Base-by-base conservation (phyloP, 495 filamentous ascomycete genomes). In the Talaromyces adpressus region DNA sequence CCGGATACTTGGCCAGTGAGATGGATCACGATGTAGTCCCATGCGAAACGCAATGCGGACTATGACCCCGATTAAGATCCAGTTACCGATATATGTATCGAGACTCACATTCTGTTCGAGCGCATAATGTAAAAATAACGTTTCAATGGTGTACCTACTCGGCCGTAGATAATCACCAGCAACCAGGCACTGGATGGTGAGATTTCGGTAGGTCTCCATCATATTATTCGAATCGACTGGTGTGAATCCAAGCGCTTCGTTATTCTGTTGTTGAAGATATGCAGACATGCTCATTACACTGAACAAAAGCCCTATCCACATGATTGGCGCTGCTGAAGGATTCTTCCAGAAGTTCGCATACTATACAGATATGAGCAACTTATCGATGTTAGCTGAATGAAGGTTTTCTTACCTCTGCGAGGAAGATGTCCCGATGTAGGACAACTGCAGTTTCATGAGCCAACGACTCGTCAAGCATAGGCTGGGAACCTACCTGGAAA, bases 231-330 rank as follows among this genome's bases (percentile, higher is more conserved):
- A 82, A 72, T 89, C 87, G 62, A 75, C 84, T 39, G 93, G 95
- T 59, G 94, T 82, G 84, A 97, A 88, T 1, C 94, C 91, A 30
- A 97, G 76, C 14, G 34, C 60, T 22, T 25, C 41, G 36, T 23
- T 25, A 53, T 62, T 34, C 52, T 62, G 60, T 36, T 62, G 60
- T 52, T 62, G 60, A 41, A 62, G 23, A 41, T 49, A 52, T 20
- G 45, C 45, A 23, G 60, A 62, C 18, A 52, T 62, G 67, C 89
- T 89, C 79, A 97, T 84, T 76, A 98, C 88, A 5, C 90, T 84
- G 73, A 91, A 97, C 9, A 94, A 81, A 67, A 97, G 79, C 5
- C 89, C 93, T 66, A 98, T 79, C 95, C 94, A 98, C 64, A 92
- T 89, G 29, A 93, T 83, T 34, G 86, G 84, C 3, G 90, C 89